These are phyloP conservation scores for Penicillium sp. DNA, from an alignment of 2,329 filamentous ascomycete genomes.

Conservation along the genomic window DNA sequence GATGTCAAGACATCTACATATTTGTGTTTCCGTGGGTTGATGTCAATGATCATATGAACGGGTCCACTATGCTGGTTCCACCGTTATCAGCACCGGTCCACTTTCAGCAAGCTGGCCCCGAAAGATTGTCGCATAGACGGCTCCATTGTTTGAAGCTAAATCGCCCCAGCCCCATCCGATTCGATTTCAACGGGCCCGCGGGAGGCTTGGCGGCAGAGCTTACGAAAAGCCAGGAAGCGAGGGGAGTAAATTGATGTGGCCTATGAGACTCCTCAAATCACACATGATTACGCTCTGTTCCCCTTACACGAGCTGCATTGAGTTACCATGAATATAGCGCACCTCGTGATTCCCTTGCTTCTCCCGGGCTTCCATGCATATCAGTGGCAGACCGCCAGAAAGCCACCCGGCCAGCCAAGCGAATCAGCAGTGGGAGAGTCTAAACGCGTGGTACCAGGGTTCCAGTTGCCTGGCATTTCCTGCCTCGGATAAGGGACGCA, in stretches of 20 bases:
- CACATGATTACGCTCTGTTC: not conserved
- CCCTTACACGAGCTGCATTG: not conserved
- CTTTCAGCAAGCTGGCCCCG: not conserved
- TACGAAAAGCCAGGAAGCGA: not conserved
- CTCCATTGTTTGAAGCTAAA: not conserved
- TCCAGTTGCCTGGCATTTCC: slow-evolving; percentile 6
- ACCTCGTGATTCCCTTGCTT: slow-evolving; percentile 6
- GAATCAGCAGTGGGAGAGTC: slow-evolving; percentile 1
- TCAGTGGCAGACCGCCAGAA: slow-evolving; percentile 16
- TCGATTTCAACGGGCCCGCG: not conserved
- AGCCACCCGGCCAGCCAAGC: slow-evolving; percentile 6
- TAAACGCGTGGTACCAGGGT: not conserved
- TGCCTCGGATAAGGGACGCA: not conserved
- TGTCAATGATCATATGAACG: not conserved
- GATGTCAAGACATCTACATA: not conserved
- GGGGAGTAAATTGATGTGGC: not conserved
- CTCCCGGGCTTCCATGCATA: slow-evolving; percentile 34
- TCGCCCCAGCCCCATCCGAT: not conserved
- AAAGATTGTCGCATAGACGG: not conserved
- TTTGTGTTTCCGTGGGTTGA: not conserved
- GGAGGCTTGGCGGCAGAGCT: not conserved
- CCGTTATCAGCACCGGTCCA: not conserved
- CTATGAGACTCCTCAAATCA: not conserved
- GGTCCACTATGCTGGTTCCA: not conserved
- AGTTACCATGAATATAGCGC: not conserved